Evolutionary conservation across 2,329 filamentous ascomycete species (phyloP), one percentile per base, ranked within the genome.

Genomic region (Monosporascus sp.): DNA sequence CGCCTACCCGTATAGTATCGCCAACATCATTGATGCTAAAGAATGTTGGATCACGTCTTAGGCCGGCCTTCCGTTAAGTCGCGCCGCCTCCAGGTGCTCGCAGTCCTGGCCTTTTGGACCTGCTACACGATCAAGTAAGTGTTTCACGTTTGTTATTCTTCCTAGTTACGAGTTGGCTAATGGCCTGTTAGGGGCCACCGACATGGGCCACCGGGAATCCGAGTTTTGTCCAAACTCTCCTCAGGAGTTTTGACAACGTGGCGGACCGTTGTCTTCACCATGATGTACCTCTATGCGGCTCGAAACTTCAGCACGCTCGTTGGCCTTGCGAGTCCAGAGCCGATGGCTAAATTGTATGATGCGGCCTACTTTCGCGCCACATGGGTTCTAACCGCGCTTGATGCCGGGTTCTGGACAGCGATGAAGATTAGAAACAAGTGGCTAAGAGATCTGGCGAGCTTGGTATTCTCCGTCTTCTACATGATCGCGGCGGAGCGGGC

Each of bases 331-430:
- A 92, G 88, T 60, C 93, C 94, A 4, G 94, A 99, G 65, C 94
- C 94, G 20, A 80, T 99, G 66, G 88, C 92, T 31, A 96, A 96
- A 66, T 87, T 97, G 69, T 99, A 99, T 74, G 90, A 89, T 51
- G 80, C 90, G 50, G 86, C 89, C 27, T 99, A 95, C 74, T 99
- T 96, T 70, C 87, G 94, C 48, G 94, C 94, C 52, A 99, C 94
- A 67, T 99, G 94, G 94, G 83, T 97, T 17, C 86, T 94, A 50
- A 99, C 94, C 0, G 94, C 91, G 0, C 74, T 99, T 56, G 94
- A 99, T 64, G 94, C 94, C 6, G 94, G 94, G 1, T 99, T 97
- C 71, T 99, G 94, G 94, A 96, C 91, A 0, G 94, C 94, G 36
- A 99, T 99, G 94, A 87, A 85, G 64, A 92, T 99, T 58, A 83